A percentile compares a stretch with the other conserved stretches of the same genome.
Evolutionary conservation across 345 rosid species (phyloP).

Genomic region (Populus alba): DNA sequence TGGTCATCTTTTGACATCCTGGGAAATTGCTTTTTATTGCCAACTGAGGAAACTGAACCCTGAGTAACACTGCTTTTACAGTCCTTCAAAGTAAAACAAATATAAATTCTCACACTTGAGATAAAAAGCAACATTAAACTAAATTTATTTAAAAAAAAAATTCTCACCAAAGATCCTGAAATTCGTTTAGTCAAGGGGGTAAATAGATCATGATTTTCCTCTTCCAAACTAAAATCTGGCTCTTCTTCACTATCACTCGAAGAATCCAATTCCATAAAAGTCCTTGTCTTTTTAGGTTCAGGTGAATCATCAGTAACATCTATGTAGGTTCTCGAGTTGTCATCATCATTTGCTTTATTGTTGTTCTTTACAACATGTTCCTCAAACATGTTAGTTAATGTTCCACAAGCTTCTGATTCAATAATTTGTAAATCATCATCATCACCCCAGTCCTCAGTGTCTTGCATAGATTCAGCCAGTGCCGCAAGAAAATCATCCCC

Average conservation of each 20-base stretch:
- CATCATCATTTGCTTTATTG: conserved; percentile 12
- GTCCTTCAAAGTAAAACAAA: conserved; percentile 44
- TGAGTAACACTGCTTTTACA: conserved; percentile 36
- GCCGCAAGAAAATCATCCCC: conserved; percentile 86
- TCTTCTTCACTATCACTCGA: conserved; percentile 57
- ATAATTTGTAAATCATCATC: conserved; percentile 70
- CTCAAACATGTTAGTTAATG: conserved; percentile 53
- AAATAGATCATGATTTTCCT: conserved; percentile 20
- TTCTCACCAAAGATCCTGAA: conserved; percentile 46
- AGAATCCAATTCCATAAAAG: conserved; percentile 57
- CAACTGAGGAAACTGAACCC: conserved; percentile 40
- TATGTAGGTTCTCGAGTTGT: conserved; percentile 23
- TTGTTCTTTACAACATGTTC: conserved; percentile 17
- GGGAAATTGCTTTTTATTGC: conserved; percentile 32
- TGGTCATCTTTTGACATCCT: conserved; percentile 21
- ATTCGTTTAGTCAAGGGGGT: conserved; percentile 20
- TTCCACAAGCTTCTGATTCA: conserved; percentile 77
- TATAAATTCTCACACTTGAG: background rate
- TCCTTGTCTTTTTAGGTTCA: conserved; percentile 29
- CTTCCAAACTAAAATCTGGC: conserved; percentile 16
- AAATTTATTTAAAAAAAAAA: background rate
- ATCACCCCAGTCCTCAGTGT: conserved; percentile 81
- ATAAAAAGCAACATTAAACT: background rate
- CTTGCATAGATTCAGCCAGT: conserved; percentile 70
- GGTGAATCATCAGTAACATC: conserved; percentile 55